phyloP scores from a whole-genome alignment of 768 basidiomycete genomes.

The Termitomyces sp. region DNA sequence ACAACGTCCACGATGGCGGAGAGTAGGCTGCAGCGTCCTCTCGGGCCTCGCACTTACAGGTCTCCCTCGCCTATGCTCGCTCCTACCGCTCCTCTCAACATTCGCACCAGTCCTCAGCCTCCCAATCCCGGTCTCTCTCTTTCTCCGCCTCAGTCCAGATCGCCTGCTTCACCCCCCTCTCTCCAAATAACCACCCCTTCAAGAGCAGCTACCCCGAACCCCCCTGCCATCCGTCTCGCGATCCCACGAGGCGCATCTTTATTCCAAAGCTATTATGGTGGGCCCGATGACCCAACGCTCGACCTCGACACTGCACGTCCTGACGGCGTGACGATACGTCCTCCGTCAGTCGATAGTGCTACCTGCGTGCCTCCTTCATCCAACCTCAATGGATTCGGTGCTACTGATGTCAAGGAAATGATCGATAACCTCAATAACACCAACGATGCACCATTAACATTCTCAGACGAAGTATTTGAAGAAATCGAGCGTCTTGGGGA shows the following conservation, averaged over 20 bases:
- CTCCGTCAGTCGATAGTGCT: conserved; percentile 13
- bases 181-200: conserved; percentile 22
- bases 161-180: conserved; percentile 22
- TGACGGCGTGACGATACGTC: conserved; percentile 42
- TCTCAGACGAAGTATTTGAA: conserved; percentile 70
- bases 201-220: conserved; percentile 25
- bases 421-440: conserved; percentile 31
- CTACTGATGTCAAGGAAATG: conserved; percentile 32
- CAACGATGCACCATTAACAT: conserved; percentile 34
- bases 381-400: conserved; percentile 22
- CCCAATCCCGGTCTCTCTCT: conserved; percentile 3
- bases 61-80: conserved; percentile 28
- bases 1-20: conserved; percentile 22
- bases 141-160: conserved; percentile 21
- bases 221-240: conserved; percentile 19
- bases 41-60: conserved; percentile 45
- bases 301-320: conserved; percentile 18
- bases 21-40: conserved; percentile 30
- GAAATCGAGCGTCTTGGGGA: conserved; percentile 81
- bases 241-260: conserved; percentile 28
- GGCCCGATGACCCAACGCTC: conserved; percentile 23
- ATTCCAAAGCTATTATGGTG: conserved; percentile 38
- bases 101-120: conserved; percentile 21
- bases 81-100: conserved; percentile 22
- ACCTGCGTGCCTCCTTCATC: conserved; percentile 25